These are phyloP conservation scores for Gastrodia elata DNA, from an alignment of 106 monocot genomes.

Conservation along the genomic window DNA sequence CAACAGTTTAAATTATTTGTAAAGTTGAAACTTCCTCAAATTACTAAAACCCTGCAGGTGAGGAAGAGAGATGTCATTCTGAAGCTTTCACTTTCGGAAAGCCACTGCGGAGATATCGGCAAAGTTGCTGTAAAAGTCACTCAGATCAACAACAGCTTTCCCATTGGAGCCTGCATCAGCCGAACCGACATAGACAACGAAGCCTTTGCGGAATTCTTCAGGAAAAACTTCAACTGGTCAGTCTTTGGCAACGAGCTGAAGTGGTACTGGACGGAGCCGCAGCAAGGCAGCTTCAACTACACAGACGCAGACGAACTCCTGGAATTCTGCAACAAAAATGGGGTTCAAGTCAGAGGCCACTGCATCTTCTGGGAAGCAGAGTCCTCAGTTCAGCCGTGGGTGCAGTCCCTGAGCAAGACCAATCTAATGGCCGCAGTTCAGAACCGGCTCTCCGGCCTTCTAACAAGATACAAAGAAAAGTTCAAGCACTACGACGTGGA, in stretches of 20 bases:
- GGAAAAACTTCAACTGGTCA: conserved; percentile 74
- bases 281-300: conserved; percentile 64
- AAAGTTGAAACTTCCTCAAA: background rate
- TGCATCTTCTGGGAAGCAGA: conserved; percentile 71
- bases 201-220: conserved; percentile 66
- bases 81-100: conserved; percentile 50
- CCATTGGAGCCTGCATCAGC: conserved; percentile 69
- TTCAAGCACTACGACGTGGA: conserved; percentile 82
- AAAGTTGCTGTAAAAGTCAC: conserved; percentile 38
- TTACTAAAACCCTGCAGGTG: conserved; percentile 27
- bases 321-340: conserved; percentile 40
- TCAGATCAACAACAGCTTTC: conserved; percentile 66
- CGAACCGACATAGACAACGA: conserved; percentile 81
- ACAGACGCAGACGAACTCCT: conserved; percentile 54
- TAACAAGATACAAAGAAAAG: conserved; percentile 50
- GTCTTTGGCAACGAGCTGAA: conserved; percentile 89
- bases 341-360: conserved; percentile 40
- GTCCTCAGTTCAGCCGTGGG: conserved; percentile 44
- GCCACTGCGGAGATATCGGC: conserved; percentile 5
- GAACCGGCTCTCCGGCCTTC: conserved; percentile 47
- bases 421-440: conserved; percentile 59
- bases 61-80: conserved; percentile 79
- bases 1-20: too few relatives aligned
- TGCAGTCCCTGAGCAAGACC: conserved; percentile 34
- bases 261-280: conserved; percentile 75